Conservation (phyloP, 78 protist species). For the Dictyostelium capitatum region DNA sequence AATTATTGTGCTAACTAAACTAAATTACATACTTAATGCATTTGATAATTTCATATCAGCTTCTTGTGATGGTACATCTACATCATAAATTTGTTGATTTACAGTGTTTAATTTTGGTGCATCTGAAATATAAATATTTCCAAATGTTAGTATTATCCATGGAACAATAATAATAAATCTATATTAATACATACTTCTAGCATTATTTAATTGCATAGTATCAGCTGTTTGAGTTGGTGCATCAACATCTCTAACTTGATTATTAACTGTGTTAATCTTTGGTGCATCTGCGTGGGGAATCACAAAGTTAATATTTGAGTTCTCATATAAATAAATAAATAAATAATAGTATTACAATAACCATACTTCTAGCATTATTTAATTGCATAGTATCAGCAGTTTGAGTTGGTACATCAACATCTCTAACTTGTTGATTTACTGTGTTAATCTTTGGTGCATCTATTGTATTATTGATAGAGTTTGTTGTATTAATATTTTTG, state of each 20-base stretch:
- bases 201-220: conserved; percentile 41
- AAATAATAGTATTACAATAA: too few species aligned
- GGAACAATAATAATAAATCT: background rate
- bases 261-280: conserved; percentile 69
- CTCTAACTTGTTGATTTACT: conserved; percentile 18
- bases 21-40: conserved; percentile 29
- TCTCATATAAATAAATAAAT: too few species aligned
- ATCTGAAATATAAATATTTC: background rate
- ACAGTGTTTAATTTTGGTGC: conserved; percentile 78
- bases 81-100: conserved; percentile 64
- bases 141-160: background rate
- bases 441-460: conserved; percentile 34
- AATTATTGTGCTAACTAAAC: too few species aligned
- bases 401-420: conserved; percentile 29
- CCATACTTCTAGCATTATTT: conserved; percentile 52
- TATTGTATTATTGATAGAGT: too few species aligned
- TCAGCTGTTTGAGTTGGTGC: conserved; percentile 42
- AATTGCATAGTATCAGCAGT: conserved; percentile 41
- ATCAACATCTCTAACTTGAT: conserved; percentile 74
- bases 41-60: conserved; percentile 23
- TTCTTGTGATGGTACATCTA: conserved; percentile 23
- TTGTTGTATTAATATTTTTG: too few species aligned
- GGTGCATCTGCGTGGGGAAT: conserved; percentile 82
- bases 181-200: conserved; percentile 27
- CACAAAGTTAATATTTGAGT: background rate